Evolutionary conservation across 2,329 filamentous ascomycete genomes (phyloP), one percentile per base, ranked within the genome.

Genomic region (Coleophoma cylindrospora): DNA sequence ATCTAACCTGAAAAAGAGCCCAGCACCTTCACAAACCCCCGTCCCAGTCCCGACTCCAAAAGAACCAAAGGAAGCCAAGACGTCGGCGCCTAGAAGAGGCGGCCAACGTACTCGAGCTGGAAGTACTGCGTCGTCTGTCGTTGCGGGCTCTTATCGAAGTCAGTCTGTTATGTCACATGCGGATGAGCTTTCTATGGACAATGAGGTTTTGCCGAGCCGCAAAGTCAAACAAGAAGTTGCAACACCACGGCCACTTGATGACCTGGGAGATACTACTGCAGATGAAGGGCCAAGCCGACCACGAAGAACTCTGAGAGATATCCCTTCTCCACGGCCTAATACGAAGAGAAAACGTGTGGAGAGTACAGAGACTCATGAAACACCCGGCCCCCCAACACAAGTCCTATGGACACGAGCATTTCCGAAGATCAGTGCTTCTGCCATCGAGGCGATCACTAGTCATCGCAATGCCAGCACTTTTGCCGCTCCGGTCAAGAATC

Each of bases 401-500:
- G 86, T 91, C 5, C 74, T 88, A 38, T 88, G 87, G 74, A 89
- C 87, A 13, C 83, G 87, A 44, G 85, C 86, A 44, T 86, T 92
- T 61, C 80, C 85, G 34, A 83, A 86, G 57, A 87, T 89, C 13
- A 86, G 84, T 33, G 80, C 79, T 4, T 84, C 85, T 4, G 83
- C 88, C 12, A 75, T 91, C 55, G 87, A 91, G 62, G 84, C 89
- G 59, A 87, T 91, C 52, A 81, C 83, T 21, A 86, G 83, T 48
- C 87, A 91, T 64, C 85, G 87, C 34, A 81, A 87, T 58, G 88
- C 87, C 43, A 89, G 88, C 57, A 89, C 89, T 68, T 92, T 92
- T 63, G 84, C 86, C 27, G 84, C 84, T 49, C 84, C 86, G 2
- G 77, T 92, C 45, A 85, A 86, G 11, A 86, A 90, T 56, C 80